Percentiles rank a stretch among this genome's conserved stretches.
Evolutionary conservation across 179 eudicot species (phyloP).

Genomic region (Nepenthes alata): DNA sequence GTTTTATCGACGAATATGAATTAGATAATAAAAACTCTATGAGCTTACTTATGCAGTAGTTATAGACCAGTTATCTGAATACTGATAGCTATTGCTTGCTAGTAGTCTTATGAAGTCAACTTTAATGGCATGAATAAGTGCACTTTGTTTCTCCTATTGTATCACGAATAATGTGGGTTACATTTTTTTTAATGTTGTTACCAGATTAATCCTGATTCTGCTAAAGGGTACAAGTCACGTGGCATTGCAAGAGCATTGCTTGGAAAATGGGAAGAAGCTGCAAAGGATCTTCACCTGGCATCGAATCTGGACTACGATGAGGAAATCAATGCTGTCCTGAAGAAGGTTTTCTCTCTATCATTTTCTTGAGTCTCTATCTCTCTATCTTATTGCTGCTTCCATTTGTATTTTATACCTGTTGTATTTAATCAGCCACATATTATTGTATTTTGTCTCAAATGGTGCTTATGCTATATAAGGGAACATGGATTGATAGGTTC

Average conservation of each 20-base stretch:
- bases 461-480: no score
- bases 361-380: background rate
- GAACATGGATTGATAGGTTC: no score
- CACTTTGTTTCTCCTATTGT: background rate
- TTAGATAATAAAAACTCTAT: no score
- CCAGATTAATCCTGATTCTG: constrained; percentile 95
- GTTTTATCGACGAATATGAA: no score
- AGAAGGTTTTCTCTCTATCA: constrained; percentile 41
- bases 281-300: constrained; percentile 92
- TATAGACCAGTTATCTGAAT: no score
- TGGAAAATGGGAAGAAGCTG: constrained; percentile 90
- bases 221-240: constrained; percentile 87
- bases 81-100: no score
- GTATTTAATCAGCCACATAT: background rate
- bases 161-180: background rate
- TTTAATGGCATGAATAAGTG: no score
- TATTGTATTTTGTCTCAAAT: background rate
- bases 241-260: constrained; percentile 92
- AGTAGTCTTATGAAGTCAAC: no score
- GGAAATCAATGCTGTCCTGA: constrained; percentile 66
- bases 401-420: background rate
- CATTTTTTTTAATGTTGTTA: background rate
- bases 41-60: no score
- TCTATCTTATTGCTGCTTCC: background rate
- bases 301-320: constrained; percentile 83